Conservation (phyloP, 2,329 filamentous ascomycete genomes). For the Paracoccidioides brasiliensis region DNA sequence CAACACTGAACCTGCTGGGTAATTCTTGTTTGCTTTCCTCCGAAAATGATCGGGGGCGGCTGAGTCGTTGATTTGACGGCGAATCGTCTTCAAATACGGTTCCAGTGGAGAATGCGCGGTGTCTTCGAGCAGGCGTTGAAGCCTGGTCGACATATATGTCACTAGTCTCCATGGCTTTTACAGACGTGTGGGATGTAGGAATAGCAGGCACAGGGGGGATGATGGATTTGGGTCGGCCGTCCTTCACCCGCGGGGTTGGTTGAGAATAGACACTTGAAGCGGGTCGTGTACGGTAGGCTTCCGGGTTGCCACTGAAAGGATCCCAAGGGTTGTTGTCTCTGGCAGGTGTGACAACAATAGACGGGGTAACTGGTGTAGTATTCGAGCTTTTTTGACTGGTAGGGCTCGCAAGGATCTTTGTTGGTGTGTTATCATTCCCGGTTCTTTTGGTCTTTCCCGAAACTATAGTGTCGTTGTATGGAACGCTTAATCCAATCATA, state of each 20-base stretch:
- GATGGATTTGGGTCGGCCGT: constrained; percentile 10
- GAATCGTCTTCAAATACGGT: constrained; percentile 27
- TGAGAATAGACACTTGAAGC: constrained; percentile 35
- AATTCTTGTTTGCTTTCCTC: constrained; percentile 21
- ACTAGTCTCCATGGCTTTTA: constrained; percentile 9
- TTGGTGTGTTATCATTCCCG: constrained; percentile 16
- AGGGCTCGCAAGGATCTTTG: constrained; percentile 12
- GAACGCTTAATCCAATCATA: constrained; percentile 34
- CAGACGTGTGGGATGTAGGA: constrained; percentile 19
- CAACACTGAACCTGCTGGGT: constrained; percentile 22
- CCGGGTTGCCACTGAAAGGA: constrained; percentile 13
- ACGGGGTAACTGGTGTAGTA: constrained; percentile 30
- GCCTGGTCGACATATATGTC: constrained; percentile 11
- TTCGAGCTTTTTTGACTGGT: constrained; percentile 14
- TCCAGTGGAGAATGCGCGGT: constrained; percentile 21
- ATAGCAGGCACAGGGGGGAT: constrained; percentile 30
- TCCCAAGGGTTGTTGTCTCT: constrained; percentile 28
- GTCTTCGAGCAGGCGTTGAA: constrained; percentile 14
- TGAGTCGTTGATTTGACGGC: constrained; percentile 3
- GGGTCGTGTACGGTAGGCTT: constrained; percentile 19
- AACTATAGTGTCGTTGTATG: constrained; percentile 15
- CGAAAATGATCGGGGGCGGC: constrained; percentile 15
- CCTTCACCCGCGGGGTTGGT: constrained; percentile 20
- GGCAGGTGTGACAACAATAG: constrained; percentile 35
- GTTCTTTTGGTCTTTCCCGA: not conserved